Conservation (phyloP, 148 eudicot genomes). For the Talinum fruticosum region DNA sequence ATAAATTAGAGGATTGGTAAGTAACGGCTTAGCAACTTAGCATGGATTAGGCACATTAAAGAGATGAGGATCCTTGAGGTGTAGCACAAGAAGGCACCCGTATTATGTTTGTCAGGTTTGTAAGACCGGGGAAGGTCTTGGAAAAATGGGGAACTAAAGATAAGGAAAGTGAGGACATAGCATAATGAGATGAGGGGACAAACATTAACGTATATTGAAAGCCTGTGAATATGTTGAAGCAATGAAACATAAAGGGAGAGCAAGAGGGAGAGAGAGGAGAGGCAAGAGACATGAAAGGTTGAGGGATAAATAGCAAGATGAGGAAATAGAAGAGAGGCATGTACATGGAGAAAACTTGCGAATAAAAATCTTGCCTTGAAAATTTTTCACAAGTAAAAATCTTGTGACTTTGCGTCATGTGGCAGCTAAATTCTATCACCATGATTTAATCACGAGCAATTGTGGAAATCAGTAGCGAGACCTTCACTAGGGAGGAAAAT, state of each 20-base stretch:
- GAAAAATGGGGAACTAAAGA: background rate
- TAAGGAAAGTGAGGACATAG: too few species aligned
- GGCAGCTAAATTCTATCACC: too few species aligned
- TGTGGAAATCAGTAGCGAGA: too few species aligned
- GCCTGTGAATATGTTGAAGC: background rate
- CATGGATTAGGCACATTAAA: background rate
- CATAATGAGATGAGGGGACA: too few species aligned
- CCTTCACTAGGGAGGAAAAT: too few species aligned
- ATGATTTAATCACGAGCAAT: too few species aligned
- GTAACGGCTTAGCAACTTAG: background rate
- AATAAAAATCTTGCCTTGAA: too few species aligned
- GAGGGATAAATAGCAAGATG: too few species aligned
- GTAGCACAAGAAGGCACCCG: background rate
- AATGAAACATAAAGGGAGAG: background rate
- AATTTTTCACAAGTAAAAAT: too few species aligned
- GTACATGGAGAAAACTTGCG: background rate
- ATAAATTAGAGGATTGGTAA: background rate
- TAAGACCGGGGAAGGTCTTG: background rate
- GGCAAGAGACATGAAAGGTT: background rate
- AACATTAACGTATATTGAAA: too few species aligned
- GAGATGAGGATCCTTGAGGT: background rate
- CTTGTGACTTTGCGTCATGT: too few species aligned
- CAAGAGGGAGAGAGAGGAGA: background rate
- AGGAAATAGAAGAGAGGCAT: background rate
- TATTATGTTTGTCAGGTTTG: background rate